These are phyloP conservation scores for Pseudofabraea citricarpa DNA, from an alignment of 2,329 filamentous ascomycete species.

Conservation along the genomic window DNA sequence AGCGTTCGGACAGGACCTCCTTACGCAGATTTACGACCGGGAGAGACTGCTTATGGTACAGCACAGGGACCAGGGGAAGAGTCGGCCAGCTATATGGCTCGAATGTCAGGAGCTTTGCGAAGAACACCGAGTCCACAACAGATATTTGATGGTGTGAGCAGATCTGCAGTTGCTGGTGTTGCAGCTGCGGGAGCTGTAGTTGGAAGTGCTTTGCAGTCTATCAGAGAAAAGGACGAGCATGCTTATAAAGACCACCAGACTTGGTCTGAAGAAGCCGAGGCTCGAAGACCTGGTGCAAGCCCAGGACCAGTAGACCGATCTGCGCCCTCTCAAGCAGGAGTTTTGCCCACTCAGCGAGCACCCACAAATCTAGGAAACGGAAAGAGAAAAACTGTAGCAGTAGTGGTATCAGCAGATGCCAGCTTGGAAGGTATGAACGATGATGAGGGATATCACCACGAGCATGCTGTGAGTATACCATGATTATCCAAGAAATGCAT, in stretches of 20 bases:
- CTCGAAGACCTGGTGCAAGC: constrained; percentile 47
- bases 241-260: constrained; percentile 82
- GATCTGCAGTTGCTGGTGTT: constrained; percentile 74
- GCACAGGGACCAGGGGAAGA: constrained; percentile 35
- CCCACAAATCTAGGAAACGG: constrained; percentile 13
- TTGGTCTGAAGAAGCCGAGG: constrained; percentile 86
- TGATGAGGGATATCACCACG: constrained; percentile 57
- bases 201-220: constrained; percentile 76
- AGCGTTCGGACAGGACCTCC: constrained; percentile 32
- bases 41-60: constrained; percentile 37
- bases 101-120: constrained; percentile 75
- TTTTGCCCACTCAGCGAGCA: constrained; percentile 22
- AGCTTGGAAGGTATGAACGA: constrained; percentile 53
- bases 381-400: constrained; percentile 71
- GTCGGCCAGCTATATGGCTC: constrained; percentile 61
- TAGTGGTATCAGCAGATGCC: constrained; percentile 80
- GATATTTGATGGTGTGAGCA: constrained; percentile 77
- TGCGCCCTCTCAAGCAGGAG: constrained; percentile 7
- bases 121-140: constrained; percentile 85
- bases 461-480: constrained; percentile 68
- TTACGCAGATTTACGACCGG: constrained; percentile 32
- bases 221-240: constrained; percentile 76
- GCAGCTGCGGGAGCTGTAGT: constrained; percentile 79
- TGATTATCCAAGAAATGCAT: constrained; percentile 11
- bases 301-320: constrained; percentile 13